Conservation (phyloP, 805 yeast genomes). For the Ogataea nonfermentans region DNA sequence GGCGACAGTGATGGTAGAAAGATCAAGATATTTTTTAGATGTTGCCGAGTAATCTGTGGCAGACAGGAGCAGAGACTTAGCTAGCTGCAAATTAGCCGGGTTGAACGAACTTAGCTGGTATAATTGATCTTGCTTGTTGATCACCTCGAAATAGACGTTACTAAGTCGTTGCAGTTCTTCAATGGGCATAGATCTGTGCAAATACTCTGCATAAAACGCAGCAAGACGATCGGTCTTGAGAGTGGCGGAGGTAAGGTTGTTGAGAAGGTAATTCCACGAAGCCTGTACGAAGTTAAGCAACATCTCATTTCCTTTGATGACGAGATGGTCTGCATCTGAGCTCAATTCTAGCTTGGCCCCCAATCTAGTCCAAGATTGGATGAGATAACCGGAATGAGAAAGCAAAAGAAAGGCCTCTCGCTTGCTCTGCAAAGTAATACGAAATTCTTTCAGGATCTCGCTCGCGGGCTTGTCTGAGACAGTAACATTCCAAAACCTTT, state of each 20-base stretch:
- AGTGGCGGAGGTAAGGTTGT: slow-evolving; percentile 23
- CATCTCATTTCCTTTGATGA: slow-evolving; percentile 29
- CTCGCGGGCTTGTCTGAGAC: slow-evolving; percentile 13
- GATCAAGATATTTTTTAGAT: slow-evolving; percentile 12
- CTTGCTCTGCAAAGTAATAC: slow-evolving; percentile 28
- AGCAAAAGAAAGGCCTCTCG: slow-evolving; percentile 34
- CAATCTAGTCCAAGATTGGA: slow-evolving; percentile 35
- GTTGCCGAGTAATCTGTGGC: slow-evolving; percentile 30
- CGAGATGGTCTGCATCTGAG: slow-evolving; percentile 26
- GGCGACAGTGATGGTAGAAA: slow-evolving; percentile 5
- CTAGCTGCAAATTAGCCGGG: slow-evolving; percentile 22
- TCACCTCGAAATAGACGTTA: slow-evolving; percentile 34
- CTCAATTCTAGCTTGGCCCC: slow-evolving; percentile 35
- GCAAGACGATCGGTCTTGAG: slow-evolving; percentile 22
- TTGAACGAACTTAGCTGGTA: slow-evolving; percentile 32
- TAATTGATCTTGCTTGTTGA: slow-evolving; percentile 23
- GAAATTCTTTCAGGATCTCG: slow-evolving; percentile 22
- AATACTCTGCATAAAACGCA: slow-evolving; percentile 17
- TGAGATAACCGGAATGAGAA: slow-evolving; percentile 32
- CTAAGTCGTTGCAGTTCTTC: slow-evolving; percentile 27
- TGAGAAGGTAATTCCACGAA: slow-evolving; percentile 33
- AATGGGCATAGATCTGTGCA: slow-evolving; percentile 25
- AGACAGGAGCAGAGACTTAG: slow-evolving; percentile 28
- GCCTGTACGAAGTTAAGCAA: slow-evolving; percentile 34
- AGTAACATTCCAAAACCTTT: slow-evolving; percentile 28